These are phyloP conservation scores for Lasiodiplodia gonubiensis DNA, from an alignment of 2,329 filamentous ascomycete species.

Conservation along the genomic window DNA sequence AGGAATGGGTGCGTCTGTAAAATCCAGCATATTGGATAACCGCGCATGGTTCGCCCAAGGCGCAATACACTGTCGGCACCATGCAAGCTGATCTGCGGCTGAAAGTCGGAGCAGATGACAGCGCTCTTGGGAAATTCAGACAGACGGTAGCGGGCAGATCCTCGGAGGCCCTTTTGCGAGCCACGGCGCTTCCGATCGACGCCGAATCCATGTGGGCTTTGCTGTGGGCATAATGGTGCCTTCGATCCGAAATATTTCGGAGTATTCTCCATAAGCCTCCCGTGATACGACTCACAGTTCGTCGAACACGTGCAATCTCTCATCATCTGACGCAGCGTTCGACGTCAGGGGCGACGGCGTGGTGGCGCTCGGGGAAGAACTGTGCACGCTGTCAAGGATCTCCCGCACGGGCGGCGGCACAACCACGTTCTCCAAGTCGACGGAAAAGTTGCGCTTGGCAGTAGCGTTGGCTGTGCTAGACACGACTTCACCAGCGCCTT, in stretches of 20 bases:
- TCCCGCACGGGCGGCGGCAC: constrained; percentile 44
- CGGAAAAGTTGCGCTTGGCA: constrained; percentile 30
- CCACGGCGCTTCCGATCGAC: background rate
- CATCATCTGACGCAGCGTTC: constrained; percentile 27
- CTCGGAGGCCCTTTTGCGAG: background rate
- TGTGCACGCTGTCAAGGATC: constrained; percentile 34
- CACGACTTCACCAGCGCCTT: constrained; percentile 19
- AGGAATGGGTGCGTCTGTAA: background rate
- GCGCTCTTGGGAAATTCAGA: background rate
- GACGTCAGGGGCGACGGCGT: background rate
- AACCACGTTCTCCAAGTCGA: constrained; percentile 35
- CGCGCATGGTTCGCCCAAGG: background rate
- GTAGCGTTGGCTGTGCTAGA: constrained; percentile 31
- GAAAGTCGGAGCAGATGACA: background rate
- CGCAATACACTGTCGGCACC: background rate
- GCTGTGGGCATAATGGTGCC: background rate
- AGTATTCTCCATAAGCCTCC: background rate
- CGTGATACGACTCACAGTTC: constrained; percentile 30
- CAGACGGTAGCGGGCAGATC: background rate
- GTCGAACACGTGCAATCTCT: constrained; percentile 33
- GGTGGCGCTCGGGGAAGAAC: constrained; percentile 16
- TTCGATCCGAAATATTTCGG: background rate
- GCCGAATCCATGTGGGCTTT: background rate
- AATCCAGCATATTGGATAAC: background rate
- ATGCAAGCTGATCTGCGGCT: background rate